Evolutionary conservation across 73 alveolate species (phyloP), one percentile per base, ranked within the genome.

Genomic region (Effrenium voratum): DNA sequence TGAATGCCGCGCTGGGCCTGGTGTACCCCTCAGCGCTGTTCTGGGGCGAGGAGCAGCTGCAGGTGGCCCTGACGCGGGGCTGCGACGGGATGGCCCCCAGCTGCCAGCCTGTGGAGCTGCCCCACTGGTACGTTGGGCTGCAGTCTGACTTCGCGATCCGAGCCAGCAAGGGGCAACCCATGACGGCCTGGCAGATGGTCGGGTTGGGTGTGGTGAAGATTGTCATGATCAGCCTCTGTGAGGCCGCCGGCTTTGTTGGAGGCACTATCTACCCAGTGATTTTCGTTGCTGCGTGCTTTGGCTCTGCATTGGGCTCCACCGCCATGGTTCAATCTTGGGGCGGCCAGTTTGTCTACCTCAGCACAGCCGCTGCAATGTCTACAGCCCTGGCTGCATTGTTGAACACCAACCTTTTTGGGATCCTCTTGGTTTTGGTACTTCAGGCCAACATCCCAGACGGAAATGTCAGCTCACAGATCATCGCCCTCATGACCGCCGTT

Each of bases 21-120:
- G 22, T 90, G 2, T 90, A 90, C 46, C 97, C 97, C 59, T 68
- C 87, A 36, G 97, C 97, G 49, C 75, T 90, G 30, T 90, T 86
- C 87, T 90, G 97, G 97, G 97, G 97, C 5, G 97, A 90, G 43
- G 97, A 90, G 19, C 97, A 90, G 57, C 82, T 90, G 55, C 97
- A 90, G 55, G 97, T 70, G 47, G 97, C 68, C 30, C 75, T 90
- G 34, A 90, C 97, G 3, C 97, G 97, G 26, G 97, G 97, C 97
- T 90, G 97, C 73, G 75, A 12, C 40, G 19, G 15, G 57, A 76
- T 2, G 34, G 8, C 26, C 15, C 59, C 0, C 57, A 38, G 60
- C 5, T 41, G 86, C 44, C 57, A 32, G 49, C n/a, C 34, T 36
- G 50, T 3, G 76, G 12, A 38, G 41, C 38, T 76, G 38, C n/a